phyloP scores from a whole-genome alignment of 768 basidiomycete species.

The Mrakia blollopis region DNA sequence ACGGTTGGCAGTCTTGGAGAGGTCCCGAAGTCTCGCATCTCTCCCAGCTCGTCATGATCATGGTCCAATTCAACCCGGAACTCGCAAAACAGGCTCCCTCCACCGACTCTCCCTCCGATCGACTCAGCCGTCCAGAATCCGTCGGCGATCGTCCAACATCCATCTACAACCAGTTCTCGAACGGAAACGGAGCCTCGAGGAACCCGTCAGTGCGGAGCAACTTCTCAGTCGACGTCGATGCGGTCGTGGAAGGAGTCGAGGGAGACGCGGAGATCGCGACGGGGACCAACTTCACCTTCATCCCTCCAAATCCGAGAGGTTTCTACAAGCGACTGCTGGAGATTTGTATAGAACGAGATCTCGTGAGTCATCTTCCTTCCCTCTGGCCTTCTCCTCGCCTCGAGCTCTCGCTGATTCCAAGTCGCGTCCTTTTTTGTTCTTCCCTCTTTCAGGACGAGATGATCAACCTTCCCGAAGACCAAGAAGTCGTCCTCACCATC shows the following conservation, averaged over 20 bases:
- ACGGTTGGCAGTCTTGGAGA: conserved; percentile 79
- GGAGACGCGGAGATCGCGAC: conserved; percentile 66
- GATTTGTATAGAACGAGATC: conserved; percentile 72
- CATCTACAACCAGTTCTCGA: conserved; percentile 23
- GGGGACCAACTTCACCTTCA: conserved; percentile 77
- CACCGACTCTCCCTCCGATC: conserved; percentile 32
- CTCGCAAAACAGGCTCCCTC: conserved; percentile 50
- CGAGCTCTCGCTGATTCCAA: too few relatives aligned
- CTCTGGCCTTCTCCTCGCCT: background rate
- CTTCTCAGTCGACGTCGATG: conserved; percentile 37
- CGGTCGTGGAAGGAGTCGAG: conserved; percentile 48
- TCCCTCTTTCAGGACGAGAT: conserved; percentile 57
- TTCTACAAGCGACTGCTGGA: conserved; percentile 81
- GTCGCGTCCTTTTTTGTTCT: too few relatives aligned
- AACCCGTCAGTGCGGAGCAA: conserved; percentile 19
- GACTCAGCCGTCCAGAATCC: conserved; percentile 1
- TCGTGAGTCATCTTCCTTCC: conserved; percentile 42
- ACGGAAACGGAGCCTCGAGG: conserved; percentile 1
- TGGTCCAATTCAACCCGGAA: conserved; percentile 80
- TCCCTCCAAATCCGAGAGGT: conserved; percentile 79
- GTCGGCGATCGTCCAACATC: conserved; percentile 15
- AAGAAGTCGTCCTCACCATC: conserved; percentile 91
- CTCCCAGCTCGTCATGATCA: conserved; percentile 78
- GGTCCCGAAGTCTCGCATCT: conserved; percentile 73
- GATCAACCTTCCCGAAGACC: conserved; percentile 70